Percentiles rank a stretch among this genome's conserved stretches.
Conservation (phyloP, 306 rosid genomes). For the Lagenaria siceraria region DNA sequence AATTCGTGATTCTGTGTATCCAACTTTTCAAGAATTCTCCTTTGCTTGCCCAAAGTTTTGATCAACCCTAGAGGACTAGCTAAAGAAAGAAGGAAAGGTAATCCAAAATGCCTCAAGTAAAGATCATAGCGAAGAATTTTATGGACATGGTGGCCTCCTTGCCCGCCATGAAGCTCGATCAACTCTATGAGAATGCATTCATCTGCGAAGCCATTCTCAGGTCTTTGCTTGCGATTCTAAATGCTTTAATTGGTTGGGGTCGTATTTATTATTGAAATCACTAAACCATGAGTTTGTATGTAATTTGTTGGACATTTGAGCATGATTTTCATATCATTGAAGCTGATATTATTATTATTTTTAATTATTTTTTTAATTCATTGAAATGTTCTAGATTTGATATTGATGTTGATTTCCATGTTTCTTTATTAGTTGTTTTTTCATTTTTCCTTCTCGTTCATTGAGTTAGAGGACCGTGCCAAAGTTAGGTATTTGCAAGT, state of each 20-base stretch:
- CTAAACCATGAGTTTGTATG: not conserved
- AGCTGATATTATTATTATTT: too few species aligned
- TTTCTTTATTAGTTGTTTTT: not conserved
- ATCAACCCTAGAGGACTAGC: not conserved
- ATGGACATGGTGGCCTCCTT: conserved; percentile 99
- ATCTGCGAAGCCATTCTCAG: conserved; percentile 97
- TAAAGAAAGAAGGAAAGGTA: not conserved
- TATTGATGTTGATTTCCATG: not conserved
- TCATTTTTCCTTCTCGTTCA: not conserved
- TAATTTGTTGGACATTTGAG: not conserved
- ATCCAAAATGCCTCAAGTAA: conserved; percentile 76
- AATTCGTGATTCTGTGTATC: not conserved
- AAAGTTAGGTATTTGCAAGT: not conserved
- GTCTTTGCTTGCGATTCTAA: conserved; percentile 16
- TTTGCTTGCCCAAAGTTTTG: not conserved
- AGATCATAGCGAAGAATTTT: conserved; percentile 84
- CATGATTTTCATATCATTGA: not conserved
- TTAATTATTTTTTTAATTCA: not conserved
- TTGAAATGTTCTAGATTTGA: not conserved
- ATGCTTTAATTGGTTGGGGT: not conserved
- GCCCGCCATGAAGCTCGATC: conserved; percentile 90
- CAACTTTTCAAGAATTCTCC: not conserved
- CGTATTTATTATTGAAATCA: not conserved
- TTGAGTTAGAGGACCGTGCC: not conserved
- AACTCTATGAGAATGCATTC: conserved; percentile 71